Base-by-base conservation (phyloP, 148 eudicot genomes). In the Spergularia bocconei region DNA sequence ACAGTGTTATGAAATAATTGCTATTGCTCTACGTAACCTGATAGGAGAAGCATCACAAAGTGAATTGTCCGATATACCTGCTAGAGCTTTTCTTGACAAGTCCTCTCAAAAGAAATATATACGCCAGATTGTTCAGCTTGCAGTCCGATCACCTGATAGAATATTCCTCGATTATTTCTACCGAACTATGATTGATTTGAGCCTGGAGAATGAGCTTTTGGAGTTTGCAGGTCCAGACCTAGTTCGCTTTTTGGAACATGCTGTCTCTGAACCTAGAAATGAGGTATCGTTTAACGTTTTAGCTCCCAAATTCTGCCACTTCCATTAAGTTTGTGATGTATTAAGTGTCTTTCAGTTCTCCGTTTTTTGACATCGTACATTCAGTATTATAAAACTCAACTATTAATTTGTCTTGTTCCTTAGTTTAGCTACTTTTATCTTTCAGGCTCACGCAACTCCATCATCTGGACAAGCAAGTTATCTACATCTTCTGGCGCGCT, bases 141-240 rank as follows among this genome's bases (percentile, higher is more conserved):
- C 91, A 82, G 94, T 91, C 64, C 99, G 92, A 67, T 96, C 99
- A 79, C 86, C 98, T 71, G 99, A 96, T 81, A 88, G 86, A 82
- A 77, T 92, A 79, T 92, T 96, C 78, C 98, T 92, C 60, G 88
- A 88, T 75, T 86, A 92, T 72, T 84, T 96, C 33, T 96, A 96
- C 73, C 89, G 89, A 70, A 81, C 89, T 38, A 80, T 96, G 81
- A 90, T 96, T 77, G 97, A 91, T 69, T 72, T 96, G 77, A 98
- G 99, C 60, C 91, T 96, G 73, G 98, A 96, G 79, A 91, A 92
- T 80, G 98, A 96, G 76, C 83, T 96, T 65, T 79, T 96, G 85
- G 99, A 92, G 81, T 92, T 83, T 79, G 98, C 98, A 54, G 98
- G 99, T 66, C 90, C 99, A 71, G 99, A 96, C 81, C 80, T 96